Base-by-base conservation (phyloP, 2,329 filamentous ascomycete genomes). In the Fusarium sp. region DNA sequence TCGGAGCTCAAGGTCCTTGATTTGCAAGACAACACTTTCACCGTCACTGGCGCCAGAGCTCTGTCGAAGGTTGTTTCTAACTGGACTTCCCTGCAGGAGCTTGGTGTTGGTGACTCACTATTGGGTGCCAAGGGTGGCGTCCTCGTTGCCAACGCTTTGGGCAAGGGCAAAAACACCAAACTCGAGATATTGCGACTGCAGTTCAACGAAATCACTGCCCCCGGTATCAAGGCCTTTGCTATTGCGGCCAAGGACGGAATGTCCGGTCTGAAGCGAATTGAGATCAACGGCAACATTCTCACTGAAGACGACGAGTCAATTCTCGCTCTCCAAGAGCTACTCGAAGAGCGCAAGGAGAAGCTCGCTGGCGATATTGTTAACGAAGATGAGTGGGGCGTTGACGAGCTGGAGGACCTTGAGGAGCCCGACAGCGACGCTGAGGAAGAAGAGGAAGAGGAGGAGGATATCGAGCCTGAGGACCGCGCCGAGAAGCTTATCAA, bases 1-100 rank as follows among this genome's bases (percentile, higher is more conserved):
- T 84, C 82, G 32, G 82, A 84, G 44, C 85, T 99, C 56, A 84
- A 90, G 76, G 87, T 94, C 15, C 82, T 99, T 53, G 96, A 99
- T 82, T 83, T 99, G 65, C 95, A 99, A 79, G 96, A 99, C 82
- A 99, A 99, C 82, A 98, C 96, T 1, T 98, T 98, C 78, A 98
- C 95, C 11, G 79, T 90, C 39, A 84, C 86, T 66, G 96, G 94
- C 23, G 92, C 93, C 30, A 90, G 85, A 73, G 93, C 93, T 13
- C 85, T 99, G 53, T 90, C 92, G 39, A 87, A 85, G 70, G 92
- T 93, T 7, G 85, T 95, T 22, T 84, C 87, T 2, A 85, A 85
- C 59, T 99, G 95, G 95, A 79, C 86, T 0, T 83, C 88, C 39
- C 83, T 99, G 47, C 85, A 88, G 69, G 96, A 98, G 79, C 86